A percentile compares a stretch with the other conserved stretches of the same genome.
phyloP scores from a whole-genome alignment of 1,284 basidiomycete genomes.

The Trametes versicolor region DNA sequence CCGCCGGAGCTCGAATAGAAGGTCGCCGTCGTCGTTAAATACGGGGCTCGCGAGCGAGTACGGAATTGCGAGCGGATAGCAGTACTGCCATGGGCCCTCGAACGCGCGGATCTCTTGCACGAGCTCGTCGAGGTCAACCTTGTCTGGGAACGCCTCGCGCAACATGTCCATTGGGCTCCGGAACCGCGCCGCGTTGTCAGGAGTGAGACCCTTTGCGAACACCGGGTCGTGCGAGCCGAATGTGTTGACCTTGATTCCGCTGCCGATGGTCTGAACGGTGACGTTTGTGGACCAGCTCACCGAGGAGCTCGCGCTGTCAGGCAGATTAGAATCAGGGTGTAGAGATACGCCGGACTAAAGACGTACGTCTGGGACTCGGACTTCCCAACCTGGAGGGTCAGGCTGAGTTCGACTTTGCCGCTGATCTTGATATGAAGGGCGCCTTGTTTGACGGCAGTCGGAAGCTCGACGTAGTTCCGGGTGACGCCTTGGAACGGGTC shows the following conservation, averaged over 20 bases:
- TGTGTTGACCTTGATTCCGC: slow-evolving; percentile 35
- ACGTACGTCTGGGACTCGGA: slow-evolving; percentile 36
- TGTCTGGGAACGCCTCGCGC: slow-evolving; percentile 27
- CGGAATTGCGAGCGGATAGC: slow-evolving; percentile 39
- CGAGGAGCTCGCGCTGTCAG: slow-evolving; percentile 35
- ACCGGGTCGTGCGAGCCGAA: slow-evolving; percentile 28
- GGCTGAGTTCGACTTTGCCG: slow-evolving; percentile 40
- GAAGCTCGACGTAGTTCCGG: slow-evolving; percentile 43
- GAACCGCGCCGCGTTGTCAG: slow-evolving; percentile 20
- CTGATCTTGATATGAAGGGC: slow-evolving; percentile 42
- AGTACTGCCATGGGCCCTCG: slow-evolving; percentile 44
- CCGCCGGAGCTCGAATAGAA: slow-evolving; percentile 47
- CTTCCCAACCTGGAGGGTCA: slow-evolving; percentile 34
- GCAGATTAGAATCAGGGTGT: neutral
- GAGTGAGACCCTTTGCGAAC: slow-evolving; percentile 23
- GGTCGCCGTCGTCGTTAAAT: slow-evolving; percentile 45
- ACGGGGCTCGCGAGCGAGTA: slow-evolving; percentile 44
- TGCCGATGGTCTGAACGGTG: slow-evolving; percentile 29
- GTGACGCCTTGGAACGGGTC: slow-evolving; percentile 39
- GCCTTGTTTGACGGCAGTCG: slow-evolving; percentile 39
- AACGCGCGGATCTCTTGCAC: slow-evolving; percentile 41
- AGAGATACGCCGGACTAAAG: neutral
- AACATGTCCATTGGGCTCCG: slow-evolving; percentile 30
- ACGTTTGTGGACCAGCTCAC: slow-evolving; percentile 38
- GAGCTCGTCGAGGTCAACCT: slow-evolving; percentile 39